Evolutionary conservation across 179 eudicot species (phyloP).

Genomic region (Amaranthus tricolor): DNA sequence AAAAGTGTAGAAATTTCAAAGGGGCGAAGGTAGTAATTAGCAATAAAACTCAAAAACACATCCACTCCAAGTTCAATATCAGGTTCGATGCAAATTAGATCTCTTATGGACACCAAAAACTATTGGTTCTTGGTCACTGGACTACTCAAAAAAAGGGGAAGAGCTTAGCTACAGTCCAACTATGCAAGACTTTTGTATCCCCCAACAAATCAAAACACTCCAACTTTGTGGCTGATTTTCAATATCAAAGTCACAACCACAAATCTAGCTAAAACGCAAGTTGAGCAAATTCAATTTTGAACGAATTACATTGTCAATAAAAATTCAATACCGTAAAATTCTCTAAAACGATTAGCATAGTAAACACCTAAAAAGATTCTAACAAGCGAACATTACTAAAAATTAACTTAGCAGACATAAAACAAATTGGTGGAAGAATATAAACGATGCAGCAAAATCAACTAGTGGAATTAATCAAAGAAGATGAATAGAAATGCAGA

Average conservation of each 20-base stretch:
- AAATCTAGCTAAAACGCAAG: neutral
- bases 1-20: too few species aligned
- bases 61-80: neutral
- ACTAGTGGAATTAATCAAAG: neutral
- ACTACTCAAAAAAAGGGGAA: neutral
- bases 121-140: neutral
- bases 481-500: neutral
- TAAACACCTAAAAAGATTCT: neutral
- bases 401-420: neutral
- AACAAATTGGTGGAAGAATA: neutral
- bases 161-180: too few species aligned
- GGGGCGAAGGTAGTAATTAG: too few species aligned
- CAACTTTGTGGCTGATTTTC: neutral
- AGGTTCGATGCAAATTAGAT: neutral
- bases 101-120: neutral
- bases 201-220: too few species aligned
- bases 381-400: conserved; percentile 10
- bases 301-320: neutral
- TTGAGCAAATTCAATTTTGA: too few species aligned
- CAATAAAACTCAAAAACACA: neutral
- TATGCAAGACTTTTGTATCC: neutral
- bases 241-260: neutral
- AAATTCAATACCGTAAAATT: neutral
- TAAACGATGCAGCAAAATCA: conserved; percentile 15
- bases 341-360: neutral